Conservation (phyloP, 1,284 basidiomycete genomes). For the Apiotrichum gamsii region DNA sequence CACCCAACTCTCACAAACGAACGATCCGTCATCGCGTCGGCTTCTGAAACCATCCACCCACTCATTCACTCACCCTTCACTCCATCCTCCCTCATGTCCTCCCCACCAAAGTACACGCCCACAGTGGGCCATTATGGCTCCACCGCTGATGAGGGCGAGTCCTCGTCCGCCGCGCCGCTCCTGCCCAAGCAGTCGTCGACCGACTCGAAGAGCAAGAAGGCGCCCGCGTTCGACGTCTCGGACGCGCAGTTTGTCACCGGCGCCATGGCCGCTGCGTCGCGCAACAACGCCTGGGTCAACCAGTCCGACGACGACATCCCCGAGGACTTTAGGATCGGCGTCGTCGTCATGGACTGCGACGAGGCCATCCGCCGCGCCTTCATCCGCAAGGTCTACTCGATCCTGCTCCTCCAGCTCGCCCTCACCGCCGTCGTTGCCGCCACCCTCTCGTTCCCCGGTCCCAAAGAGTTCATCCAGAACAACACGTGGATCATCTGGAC, state of each 20-base stretch:
- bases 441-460: conserved; percentile 27
- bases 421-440: conserved; percentile 33
- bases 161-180: conserved; percentile 22
- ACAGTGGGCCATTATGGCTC: conserved; percentile 31
- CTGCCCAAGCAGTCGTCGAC: conserved; percentile 17
- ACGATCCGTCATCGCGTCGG: not conserved
- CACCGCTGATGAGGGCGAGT: conserved; percentile 8
- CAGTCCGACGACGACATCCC: conserved; percentile 39
- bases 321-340: conserved; percentile 46
- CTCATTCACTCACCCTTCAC: not conserved
- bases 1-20: too few relatives aligned
- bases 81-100: conserved; percentile 26
- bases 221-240: conserved; percentile 8
- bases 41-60: not conserved
- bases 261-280: conserved; percentile 4
- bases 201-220: conserved; percentile 4
- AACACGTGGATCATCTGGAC: conserved; percentile 45
- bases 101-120: conserved; percentile 32
- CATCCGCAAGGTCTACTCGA: conserved; percentile 46
- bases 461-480: conserved; percentile 34
- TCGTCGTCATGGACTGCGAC: conserved; percentile 46
- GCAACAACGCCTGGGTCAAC: conserved; percentile 44
- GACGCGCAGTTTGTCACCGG: conserved; percentile 18
- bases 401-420: conserved; percentile 42
- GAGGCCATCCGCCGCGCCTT: conserved; percentile 44